Base-by-base conservation (phyloP, 1,284 basidiomycete species). In the Volvariella volvacea region DNA sequence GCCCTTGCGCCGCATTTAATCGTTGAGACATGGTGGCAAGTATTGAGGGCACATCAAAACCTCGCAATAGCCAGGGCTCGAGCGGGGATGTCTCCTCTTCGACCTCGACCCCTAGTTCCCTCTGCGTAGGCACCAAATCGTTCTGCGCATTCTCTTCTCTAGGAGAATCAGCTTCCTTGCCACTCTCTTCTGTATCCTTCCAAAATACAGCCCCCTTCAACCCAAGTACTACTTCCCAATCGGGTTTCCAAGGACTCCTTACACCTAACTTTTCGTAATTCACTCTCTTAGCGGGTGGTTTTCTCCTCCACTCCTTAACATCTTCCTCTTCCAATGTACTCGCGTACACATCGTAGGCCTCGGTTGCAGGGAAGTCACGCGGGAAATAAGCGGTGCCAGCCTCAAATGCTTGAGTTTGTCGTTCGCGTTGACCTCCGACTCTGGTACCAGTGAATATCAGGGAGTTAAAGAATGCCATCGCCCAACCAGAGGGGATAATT, bases 391-490 rank as follows among this genome's bases (percentile, higher is more conserved):
- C 58, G 0, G 65, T 64, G 1, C 85, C 88, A 1, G 85, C 78
- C 63, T 96, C 93, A 51, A 88, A 90, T 34, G 76, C 69, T 54
- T 92, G 88, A 2, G 80, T 80, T 51, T 74, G 72, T 16, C 81
- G 74, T 57, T 95, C 89, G 15, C 80, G 76, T 53, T 92, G 80
- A 1, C 92, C 92, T 1, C 74, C 85, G 6, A 93, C 74, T 2
- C 89, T 82, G 0, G 86, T 87, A 17, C 85, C 83, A 1, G 91
- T 90, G 61, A 82, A 81, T 6, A 76, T 72, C 34, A 97, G 74
- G 0, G 92, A 92, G 20, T 74, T 74, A 49, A 90, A 79, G 63
- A 96, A 89, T 1, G 91, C 71, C 83, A 92, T 92, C 1, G 77
- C 73, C 92, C 92, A 97, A 7, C 89, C 89, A 1, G 78, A 70